A percentile compares a stretch with the other conserved stretches of the same genome.
Evolutionary conservation across 768 basidiomycete species (phyloP).

Genomic region (Cystobasidium tubakii): DNA sequence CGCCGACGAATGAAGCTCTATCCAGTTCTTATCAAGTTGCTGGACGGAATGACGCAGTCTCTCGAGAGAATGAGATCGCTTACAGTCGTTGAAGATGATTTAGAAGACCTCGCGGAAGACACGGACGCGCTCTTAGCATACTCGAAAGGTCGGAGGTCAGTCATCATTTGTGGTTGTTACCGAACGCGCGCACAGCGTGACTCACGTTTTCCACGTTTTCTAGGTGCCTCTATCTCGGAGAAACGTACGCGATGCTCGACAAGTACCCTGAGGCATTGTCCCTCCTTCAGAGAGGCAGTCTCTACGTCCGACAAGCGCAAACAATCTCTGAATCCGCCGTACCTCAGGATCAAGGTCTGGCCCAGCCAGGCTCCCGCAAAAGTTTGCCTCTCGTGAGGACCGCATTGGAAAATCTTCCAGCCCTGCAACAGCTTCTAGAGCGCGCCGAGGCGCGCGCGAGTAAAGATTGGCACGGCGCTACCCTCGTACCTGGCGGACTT

Average conservation of each 20-base stretch:
- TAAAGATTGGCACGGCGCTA: slow-evolving; percentile 49
- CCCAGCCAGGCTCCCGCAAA: neutral
- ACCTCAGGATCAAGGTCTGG: neutral
- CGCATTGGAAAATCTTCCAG: neutral
- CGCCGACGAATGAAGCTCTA: slow-evolving; percentile 67
- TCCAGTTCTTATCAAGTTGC: slow-evolving; percentile 74
- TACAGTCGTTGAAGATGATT: slow-evolving; percentile 79
- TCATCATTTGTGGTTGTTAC: neutral
- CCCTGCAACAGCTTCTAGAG: neutral
- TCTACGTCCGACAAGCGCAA: slow-evolving; percentile 68
- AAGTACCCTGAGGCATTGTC: slow-evolving; percentile 66
- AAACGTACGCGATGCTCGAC: slow-evolving; percentile 59
- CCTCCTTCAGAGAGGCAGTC: slow-evolving; percentile 63
- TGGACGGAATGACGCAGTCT: slow-evolving; percentile 81
- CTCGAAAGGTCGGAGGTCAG: slow-evolving; percentile 67
- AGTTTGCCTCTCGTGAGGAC: neutral
- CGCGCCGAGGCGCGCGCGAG: slow-evolving; percentile 42
- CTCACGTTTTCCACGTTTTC: neutral
- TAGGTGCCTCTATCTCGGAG: slow-evolving; percentile 70
- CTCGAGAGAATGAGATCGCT: slow-evolving; percentile 75
- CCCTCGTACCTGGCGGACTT: neutral
- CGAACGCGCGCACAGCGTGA: neutral
- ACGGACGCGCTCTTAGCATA: slow-evolving; percentile 69
- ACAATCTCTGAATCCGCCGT: slow-evolving; percentile 53
- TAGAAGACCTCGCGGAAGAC: slow-evolving; percentile 66